These are phyloP conservation scores for Sporothrix phasma DNA, from an alignment of 2,329 filamentous ascomycete genomes.

Conservation along the genomic window DNA sequence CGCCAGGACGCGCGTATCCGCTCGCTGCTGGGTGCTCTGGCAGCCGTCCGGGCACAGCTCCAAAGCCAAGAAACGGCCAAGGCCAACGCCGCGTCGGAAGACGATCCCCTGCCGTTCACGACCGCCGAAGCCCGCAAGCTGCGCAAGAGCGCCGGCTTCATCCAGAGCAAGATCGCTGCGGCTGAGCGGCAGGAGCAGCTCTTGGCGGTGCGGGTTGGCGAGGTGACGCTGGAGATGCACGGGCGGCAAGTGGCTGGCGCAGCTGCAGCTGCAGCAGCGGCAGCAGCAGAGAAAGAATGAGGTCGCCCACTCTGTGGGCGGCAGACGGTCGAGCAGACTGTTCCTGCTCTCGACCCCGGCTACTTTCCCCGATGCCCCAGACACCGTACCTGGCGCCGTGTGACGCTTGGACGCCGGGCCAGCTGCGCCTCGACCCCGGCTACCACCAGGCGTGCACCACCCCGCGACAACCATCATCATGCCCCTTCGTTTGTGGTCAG, in stretches of 20 bases:
- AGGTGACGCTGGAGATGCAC: slow-evolving; percentile 40
- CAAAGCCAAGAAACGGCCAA: slow-evolving; percentile 10
- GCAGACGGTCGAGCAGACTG: too few relatives aligned
- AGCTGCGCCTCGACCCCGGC: not conserved
- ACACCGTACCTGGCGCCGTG: not conserved
- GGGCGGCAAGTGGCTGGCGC: slow-evolving; percentile 32
- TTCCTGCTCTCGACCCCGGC: too few relatives aligned
- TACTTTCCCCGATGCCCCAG: not conserved
- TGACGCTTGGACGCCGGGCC: not conserved
- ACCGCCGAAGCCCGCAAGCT: slow-evolving; percentile 22
- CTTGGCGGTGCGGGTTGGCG: slow-evolving; percentile 37
- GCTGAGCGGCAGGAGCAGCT: slow-evolving; percentile 37
- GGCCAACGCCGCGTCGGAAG: not conserved
- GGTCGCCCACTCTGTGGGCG: too few relatives aligned
- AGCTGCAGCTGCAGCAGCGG: slow-evolving; percentile 21
- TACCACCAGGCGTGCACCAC: not conserved
- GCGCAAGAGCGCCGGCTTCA: slow-evolving; percentile 33
- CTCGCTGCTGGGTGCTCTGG: slow-evolving; percentile 32
- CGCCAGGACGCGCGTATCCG: slow-evolving; percentile 30
- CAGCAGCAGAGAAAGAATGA: too few relatives aligned
- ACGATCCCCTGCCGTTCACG: not conserved
- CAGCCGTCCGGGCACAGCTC: slow-evolving; percentile 27
- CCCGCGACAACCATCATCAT: not conserved
- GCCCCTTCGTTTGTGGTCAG: not conserved
- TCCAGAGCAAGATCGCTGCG: slow-evolving; percentile 35